These are phyloP conservation scores for Sicyos baderoa DNA, from an alignment of 306 rosid genomes.

Conservation along the genomic window DNA sequence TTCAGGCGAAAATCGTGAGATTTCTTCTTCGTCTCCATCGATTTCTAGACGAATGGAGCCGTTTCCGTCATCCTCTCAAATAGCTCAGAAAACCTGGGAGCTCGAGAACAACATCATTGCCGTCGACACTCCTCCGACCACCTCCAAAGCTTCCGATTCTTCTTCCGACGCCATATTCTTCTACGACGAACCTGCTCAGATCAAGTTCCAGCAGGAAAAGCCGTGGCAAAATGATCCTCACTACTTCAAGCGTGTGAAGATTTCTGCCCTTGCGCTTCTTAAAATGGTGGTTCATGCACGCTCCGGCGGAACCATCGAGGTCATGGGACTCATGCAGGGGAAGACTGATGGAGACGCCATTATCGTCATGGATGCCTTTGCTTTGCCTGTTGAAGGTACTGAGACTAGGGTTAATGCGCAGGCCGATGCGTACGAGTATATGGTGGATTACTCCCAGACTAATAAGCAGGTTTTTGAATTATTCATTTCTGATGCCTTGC, in stretches of 20 bases:
- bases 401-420: slow-evolving; percentile 98
- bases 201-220: slow-evolving; percentile 67
- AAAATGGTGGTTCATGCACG: slow-evolving; percentile 99
- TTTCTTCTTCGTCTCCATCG: not conserved
- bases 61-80: slow-evolving; percentile 32
- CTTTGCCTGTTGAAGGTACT: slow-evolving; percentile 90
- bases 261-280: slow-evolving; percentile 90
- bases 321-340: slow-evolving; percentile 99
- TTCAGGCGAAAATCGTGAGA: not conserved
- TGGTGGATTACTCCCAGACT: slow-evolving; percentile 92
- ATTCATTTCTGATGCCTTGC: not conserved
- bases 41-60: slow-evolving; percentile 36
- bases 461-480: slow-evolving; percentile 58
- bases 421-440: slow-evolving; percentile 92
- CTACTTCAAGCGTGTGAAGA: slow-evolving; percentile 94
- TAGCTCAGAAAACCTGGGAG: slow-evolving; percentile 91
- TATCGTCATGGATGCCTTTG: slow-evolving; percentile 93
- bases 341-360: slow-evolving; percentile 82
- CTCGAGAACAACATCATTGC: slow-evolving; percentile 74
- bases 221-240: slow-evolving; percentile 84
- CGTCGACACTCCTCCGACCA: slow-evolving; percentile 49
- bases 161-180: slow-evolving; percentile 69
- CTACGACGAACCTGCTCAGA: slow-evolving; percentile 71
- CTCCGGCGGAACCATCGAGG: slow-evolving; percentile 90
- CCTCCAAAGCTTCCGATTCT: slow-evolving; percentile 33